phyloP scores from a whole-genome alignment of 805 yeast species.

The Wickerhamomyces chambardii region DNA sequence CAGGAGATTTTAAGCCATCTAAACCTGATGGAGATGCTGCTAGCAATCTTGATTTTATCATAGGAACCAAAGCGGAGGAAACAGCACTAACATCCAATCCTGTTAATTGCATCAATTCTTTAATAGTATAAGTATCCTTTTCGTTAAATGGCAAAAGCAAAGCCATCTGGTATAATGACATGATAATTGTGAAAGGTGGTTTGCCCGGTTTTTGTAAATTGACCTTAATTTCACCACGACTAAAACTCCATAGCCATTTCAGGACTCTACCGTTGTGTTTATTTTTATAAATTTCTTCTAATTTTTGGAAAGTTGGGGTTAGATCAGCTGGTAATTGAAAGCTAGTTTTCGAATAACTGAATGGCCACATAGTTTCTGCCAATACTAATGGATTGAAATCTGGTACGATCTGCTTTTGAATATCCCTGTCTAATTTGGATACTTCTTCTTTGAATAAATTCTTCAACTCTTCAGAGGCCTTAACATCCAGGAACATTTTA shows the following conservation, averaged over 20 bases:
- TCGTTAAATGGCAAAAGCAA: slow-evolving; percentile 80
- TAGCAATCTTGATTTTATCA: slow-evolving; percentile 70
- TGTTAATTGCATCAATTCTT: slow-evolving; percentile 56
- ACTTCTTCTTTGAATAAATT: slow-evolving; percentile 40
- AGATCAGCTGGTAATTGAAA: slow-evolving; percentile 62
- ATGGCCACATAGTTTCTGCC: slow-evolving; percentile 89
- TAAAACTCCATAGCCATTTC: slow-evolving; percentile 94
- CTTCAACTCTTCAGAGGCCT: slow-evolving; percentile 72
- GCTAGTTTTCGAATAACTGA: slow-evolving; percentile 28
- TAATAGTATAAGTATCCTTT: slow-evolving; percentile 45
- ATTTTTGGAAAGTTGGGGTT: slow-evolving; percentile 50
- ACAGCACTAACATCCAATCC: slow-evolving; percentile 58
- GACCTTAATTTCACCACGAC: slow-evolving; percentile 87
- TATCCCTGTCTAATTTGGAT: slow-evolving; percentile 21
- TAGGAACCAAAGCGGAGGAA: slow-evolving; percentile 70
- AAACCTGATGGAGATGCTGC: slow-evolving; percentile 56
- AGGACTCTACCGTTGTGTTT: slow-evolving; percentile 84
- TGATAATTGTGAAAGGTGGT: slow-evolving; percentile 73
- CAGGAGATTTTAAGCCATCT: slow-evolving; percentile 39
- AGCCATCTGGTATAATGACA: slow-evolving; percentile 81
- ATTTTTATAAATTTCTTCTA: slow-evolving; percentile 58
- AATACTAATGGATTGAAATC: slow-evolving; percentile 71
- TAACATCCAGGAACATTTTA: slow-evolving; percentile 93
- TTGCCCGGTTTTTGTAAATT: slow-evolving; percentile 74
- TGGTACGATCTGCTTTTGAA: slow-evolving; percentile 23